Evolutionary conservation across 2,329 filamentous ascomycete genomes (phyloP).

Genomic region (Cadophora luteo-olivacea): DNA sequence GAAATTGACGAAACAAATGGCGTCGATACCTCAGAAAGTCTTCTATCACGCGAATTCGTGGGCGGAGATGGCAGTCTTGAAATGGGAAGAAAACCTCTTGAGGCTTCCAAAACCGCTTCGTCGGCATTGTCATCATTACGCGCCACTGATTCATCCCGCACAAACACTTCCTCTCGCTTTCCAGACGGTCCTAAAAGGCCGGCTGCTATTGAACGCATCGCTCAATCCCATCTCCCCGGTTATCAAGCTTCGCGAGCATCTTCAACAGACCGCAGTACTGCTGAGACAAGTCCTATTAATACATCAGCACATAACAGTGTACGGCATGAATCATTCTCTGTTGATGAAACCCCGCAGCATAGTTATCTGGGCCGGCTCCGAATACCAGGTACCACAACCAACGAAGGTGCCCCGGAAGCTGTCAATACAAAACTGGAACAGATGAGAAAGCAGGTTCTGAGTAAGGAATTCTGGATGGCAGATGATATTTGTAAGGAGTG

Average conservation of each 20-base stretch:
- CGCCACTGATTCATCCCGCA: constrained; percentile 42
- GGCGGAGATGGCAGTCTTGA: constrained; percentile 38
- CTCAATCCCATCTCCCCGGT: constrained; percentile 53
- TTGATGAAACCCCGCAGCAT: constrained; percentile 47
- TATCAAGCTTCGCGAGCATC: constrained; percentile 60
- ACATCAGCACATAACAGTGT: constrained; percentile 65
- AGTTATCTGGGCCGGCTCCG: constrained; percentile 54
- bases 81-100: constrained; percentile 41
- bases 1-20: constrained; percentile 24
- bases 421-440: constrained; percentile 69
- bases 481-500: constrained; percentile 98
- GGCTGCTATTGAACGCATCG: constrained; percentile 47
- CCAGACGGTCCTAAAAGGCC: constrained; percentile 44
- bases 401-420: constrained; percentile 62
- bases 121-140: constrained; percentile 42
- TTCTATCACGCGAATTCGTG: constrained; percentile 23
- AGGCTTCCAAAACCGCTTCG: constrained; percentile 41
- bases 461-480: constrained; percentile 98
- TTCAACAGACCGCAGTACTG: constrained; percentile 62
- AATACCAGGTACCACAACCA: constrained; percentile 63
- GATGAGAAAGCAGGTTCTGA: constrained; percentile 86
- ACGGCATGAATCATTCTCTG: constrained; percentile 61
- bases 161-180: constrained; percentile 40
- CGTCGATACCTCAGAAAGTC: background rate
- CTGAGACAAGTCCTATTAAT: constrained; percentile 62